Base-by-base conservation (phyloP, 306 rosid species). In the Rubus parviflorus region DNA sequence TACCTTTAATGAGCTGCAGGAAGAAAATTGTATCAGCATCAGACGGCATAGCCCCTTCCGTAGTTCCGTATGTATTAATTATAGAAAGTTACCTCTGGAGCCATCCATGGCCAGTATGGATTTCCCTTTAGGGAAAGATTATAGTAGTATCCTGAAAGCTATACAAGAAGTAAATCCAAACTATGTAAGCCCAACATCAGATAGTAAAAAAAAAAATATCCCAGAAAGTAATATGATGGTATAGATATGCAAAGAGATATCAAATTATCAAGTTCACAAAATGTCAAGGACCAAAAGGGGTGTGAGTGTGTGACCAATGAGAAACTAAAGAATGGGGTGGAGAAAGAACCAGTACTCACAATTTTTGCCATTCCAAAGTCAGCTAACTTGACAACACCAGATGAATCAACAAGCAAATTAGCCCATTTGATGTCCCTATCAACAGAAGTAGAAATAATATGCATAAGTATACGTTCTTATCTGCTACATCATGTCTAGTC, bases 41-140 rank as follows among this genome's bases (percentile, higher is more conserved):
- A 68, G 70, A 68, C 57, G 8, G 46, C 46, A 45, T 1, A 40
- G 46, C n/a, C n/a, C n/a, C n/a, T n/a, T 40, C 57, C 11, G 37
- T 3, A 10, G 11, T 3, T 6, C 35, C 68, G 71, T 23, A 7
- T 68, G 74, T 61, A 52, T 53, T 75, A 43, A 72, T 57, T 79
- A 78, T 71, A 75, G 65, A 60, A 74, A 35, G 74, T 51, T 89
- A 95, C 99, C 99, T 95, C 99, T 54, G 98, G 99, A 80, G 99
- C 99, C 99, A 95, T 92, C n/a, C n/a, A n/a, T n/a, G n/a, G n/a
- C 99, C 99, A 95, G 81, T 92, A 95, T 61, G 99, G 99, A 81
- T 98, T 95, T 83, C 99, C 99, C 85, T 87, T 95, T 52, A 95
- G 45, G 80, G 99, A 95, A 76, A 95, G 98, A 81, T 88, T 45